Base-by-base conservation (phyloP, 805 yeast genomes). In the Dipodascopsis uninucleata region DNA sequence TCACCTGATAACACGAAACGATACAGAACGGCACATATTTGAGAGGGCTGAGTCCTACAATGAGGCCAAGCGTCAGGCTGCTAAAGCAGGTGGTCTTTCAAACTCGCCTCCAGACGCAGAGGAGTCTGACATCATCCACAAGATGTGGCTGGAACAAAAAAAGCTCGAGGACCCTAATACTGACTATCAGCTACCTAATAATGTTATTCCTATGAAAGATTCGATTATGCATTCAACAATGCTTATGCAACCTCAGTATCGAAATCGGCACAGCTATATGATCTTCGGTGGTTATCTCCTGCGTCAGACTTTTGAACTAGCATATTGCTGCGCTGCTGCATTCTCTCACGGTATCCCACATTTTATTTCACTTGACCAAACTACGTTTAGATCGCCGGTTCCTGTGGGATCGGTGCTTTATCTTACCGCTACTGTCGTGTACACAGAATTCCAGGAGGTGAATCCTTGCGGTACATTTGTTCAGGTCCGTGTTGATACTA, bases 241-340 rank as follows among this genome's bases (percentile, higher is more conserved):
- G 59, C 80, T 88, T 66, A 90, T 89, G 90, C 97, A 89, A 67
- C 97, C 97, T 1, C 97, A 89, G 69, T 89, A 88, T 69, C 78
- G 97, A 67, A 89, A 89, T 70, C 78, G 96, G 63, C 96, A 89
- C 63, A 84, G 94, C 3, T 86, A 83, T 67, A 87, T 88, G 86
- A 85, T 89, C 36, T 89, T 89, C 65, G 97, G 97, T 58, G 97
- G 97, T 23, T 89, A 89, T 60, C 70, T 89, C 60, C 76, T 89
- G 71, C 79, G 96, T 65, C 95, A 88, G 67, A 79, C 95, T 2
- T 89, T 89, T 63, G 97, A 89, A 64, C 76, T 89, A 59, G 97
- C 96, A 1, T 89, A 88, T 62, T 87, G 95, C 66, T 79, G 90
- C 14, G 87, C 95, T 5, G 95, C 95, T 4, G 85, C 94, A 1